These are phyloP conservation scores for Puccinia polysora DNA, from an alignment of 1,284 basidiomycete species.

Conservation along the genomic window DNA sequence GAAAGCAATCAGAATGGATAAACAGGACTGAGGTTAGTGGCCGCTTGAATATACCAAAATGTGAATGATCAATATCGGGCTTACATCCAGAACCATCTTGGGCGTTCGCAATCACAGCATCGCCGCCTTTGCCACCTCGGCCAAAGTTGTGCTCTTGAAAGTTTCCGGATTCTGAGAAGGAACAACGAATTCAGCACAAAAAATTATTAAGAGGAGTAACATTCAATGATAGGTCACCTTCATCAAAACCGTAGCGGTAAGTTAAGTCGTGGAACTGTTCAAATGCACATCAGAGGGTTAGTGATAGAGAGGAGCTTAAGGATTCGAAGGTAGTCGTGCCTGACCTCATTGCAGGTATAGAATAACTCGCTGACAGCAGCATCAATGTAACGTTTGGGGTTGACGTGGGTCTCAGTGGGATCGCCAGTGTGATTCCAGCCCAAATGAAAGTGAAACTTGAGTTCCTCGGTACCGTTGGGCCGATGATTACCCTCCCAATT, in stretches of 20 bases:
- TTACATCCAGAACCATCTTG: slow-evolving; percentile 79
- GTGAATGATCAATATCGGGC: slow-evolving; percentile 50
- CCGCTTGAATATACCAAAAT: background rate
- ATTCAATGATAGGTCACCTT: slow-evolving; percentile 10
- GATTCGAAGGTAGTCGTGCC: background rate
- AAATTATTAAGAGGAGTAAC: background rate
- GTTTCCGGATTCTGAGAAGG: slow-evolving; percentile 93
- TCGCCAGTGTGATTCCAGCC: slow-evolving; percentile 54
- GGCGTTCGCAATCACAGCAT: slow-evolving; percentile 88
- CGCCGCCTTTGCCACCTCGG: slow-evolving; percentile 75
- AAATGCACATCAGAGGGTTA: background rate
- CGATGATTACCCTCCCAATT: slow-evolving; percentile 72
- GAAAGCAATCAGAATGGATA: too few relatives aligned
- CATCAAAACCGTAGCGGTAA: slow-evolving; percentile 55
- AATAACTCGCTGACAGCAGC: slow-evolving; percentile 81
- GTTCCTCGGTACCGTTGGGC: slow-evolving; percentile 62
- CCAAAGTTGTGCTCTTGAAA: slow-evolving; percentile 97
- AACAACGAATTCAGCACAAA: background rate
- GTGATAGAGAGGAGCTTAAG: background rate
- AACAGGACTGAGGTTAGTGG: too few relatives aligned
- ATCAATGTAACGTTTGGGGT: slow-evolving; percentile 77
- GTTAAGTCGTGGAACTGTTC: slow-evolving; percentile 58
- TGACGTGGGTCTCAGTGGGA: slow-evolving; percentile 56
- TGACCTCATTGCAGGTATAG: slow-evolving; percentile 79
- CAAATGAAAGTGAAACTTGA: slow-evolving; percentile 69